A percentile compares a stretch with the other conserved stretches of the same genome.
Evolutionary conservation across 306 rosid species (phyloP).

Genomic region (Chamaecrista fasciculata): DNA sequence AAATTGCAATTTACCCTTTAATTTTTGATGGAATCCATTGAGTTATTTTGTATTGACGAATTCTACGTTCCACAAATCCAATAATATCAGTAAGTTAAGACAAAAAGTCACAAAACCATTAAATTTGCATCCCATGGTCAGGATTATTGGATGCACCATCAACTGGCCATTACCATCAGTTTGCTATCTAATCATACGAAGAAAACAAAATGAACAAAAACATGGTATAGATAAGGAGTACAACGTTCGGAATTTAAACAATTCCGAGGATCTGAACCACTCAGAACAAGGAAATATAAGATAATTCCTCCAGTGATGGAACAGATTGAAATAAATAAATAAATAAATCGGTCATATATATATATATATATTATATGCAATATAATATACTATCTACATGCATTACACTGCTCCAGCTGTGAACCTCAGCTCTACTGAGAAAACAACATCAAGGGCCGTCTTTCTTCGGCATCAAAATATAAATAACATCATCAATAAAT

Average conservation of each 20-base stretch:
- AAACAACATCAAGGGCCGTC: constrained; percentile 7
- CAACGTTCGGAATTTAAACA: neutral
- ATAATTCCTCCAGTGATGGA: neutral
- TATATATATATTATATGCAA: too few species aligned
- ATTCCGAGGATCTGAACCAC: neutral
- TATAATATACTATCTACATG: neutral
- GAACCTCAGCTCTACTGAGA: neutral
- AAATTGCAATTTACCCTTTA: too few species aligned
- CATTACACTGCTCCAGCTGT: constrained; percentile 12
- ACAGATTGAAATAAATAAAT: neutral
- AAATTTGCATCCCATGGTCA: too few species aligned
- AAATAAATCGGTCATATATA: neutral
- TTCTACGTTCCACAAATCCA: too few species aligned
- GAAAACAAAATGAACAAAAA: neutral
- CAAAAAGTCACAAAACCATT: too few species aligned
- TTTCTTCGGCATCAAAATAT: constrained; percentile 26
- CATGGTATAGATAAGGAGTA: neutral
- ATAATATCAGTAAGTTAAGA: too few species aligned
- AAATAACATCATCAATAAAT: constrained; percentile 55
- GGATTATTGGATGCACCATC: too few species aligned
- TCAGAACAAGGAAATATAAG: neutral
- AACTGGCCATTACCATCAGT: neutral
- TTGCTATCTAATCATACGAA: neutral
- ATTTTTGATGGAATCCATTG: too few species aligned
- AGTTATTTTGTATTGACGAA: too few species aligned